Base-by-base conservation (phyloP, 2,329 filamentous ascomycete genomes). In the Lasiodiplodia sp. region DNA sequence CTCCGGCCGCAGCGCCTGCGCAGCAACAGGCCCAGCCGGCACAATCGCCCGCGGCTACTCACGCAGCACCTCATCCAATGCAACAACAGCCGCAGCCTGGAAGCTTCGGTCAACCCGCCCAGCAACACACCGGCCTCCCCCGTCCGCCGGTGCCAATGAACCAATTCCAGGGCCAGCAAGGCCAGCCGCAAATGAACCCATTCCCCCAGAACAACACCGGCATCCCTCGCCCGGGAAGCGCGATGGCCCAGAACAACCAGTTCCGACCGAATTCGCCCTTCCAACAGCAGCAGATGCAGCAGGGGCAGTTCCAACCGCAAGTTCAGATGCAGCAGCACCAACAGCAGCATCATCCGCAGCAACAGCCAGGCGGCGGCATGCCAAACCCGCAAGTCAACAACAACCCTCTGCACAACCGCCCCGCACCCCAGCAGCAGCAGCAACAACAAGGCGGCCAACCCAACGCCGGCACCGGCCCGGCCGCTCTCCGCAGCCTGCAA, bases 391-490 rank as follows among this genome's bases (percentile, higher is more conserved):
- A 58, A 7, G 31, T 28, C 40, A 58, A 28, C 28, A 28, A 28
- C 28, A 28, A 38, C 18, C n/a, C 38, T 37, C 14, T 67, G 52
- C 65, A 67, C 14, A 68, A 64, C 38, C 51, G 60, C 18, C 58
- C 67, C 12, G 37, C 52, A 28, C 63, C 49, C 2, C 63, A 51
- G 23, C 66, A 68, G 28, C 66, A 68, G 28, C 44, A 47, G 2
- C 23, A 23, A 23, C 23, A 23, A 23, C 23, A 23, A 23, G 31
- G 31, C 31, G 40, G 14, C 8, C 66, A 63, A 18, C 56, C 66
- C 10, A 69, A 71, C 55, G 65, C 74, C 23, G 77, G 77, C 44
- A 77, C 76, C 2, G 78, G 76, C 7, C 75, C 74, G 18, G 72
- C 70, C 44, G 75, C 76, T 3, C 71, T 78, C 10, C 78, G 77